A percentile compares a stretch with the other conserved stretches of the same genome.
These are phyloP conservation scores for Prunus yedoensis DNA, from an alignment of 331 rosid species.

Conservation along the genomic window DNA sequence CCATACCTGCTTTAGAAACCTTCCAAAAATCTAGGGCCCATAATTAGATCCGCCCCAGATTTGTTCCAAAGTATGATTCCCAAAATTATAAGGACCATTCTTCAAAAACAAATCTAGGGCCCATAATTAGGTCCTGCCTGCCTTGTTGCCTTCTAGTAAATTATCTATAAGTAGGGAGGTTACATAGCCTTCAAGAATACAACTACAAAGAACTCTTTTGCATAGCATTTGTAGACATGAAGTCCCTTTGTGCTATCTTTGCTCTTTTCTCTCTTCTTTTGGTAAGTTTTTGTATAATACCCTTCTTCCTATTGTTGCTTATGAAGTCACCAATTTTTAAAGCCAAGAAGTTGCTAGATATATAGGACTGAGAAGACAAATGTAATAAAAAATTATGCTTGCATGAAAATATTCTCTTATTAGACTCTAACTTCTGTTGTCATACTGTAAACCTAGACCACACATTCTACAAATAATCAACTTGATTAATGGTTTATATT, in stretches of 20 bases:
- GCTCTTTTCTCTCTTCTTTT: slow-evolving; percentile 33
- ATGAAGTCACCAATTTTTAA: background rate
- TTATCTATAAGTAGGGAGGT: background rate
- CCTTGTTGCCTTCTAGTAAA: too few species aligned
- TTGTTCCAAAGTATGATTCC: too few species aligned
- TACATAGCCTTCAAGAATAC: background rate
- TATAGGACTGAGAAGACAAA: too few species aligned
- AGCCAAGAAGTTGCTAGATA: background rate
- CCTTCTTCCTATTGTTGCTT: background rate
- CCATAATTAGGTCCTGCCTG: too few species aligned
- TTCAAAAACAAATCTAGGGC: too few species aligned
- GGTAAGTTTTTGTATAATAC: slow-evolving; percentile 26
- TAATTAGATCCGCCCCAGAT: too few species aligned
- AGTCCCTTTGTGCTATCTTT: slow-evolving; percentile 24
- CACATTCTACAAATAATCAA: background rate
- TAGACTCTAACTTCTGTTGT: background rate
- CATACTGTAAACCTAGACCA: background rate
- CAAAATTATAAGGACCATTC: too few species aligned
- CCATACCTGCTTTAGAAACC: background rate
- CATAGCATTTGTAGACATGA: slow-evolving; percentile 20
- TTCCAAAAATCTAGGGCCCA: too few species aligned
- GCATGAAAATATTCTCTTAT: background rate
- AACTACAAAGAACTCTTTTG: background rate
- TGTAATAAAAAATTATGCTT: background rate
- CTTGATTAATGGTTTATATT: background rate